Percentiles rank a stretch among this genome's conserved stretches.
Evolutionary conservation across 768 basidiomycete species (phyloP).

Genomic region (Naganishia vaughanmartiniae): DNA sequence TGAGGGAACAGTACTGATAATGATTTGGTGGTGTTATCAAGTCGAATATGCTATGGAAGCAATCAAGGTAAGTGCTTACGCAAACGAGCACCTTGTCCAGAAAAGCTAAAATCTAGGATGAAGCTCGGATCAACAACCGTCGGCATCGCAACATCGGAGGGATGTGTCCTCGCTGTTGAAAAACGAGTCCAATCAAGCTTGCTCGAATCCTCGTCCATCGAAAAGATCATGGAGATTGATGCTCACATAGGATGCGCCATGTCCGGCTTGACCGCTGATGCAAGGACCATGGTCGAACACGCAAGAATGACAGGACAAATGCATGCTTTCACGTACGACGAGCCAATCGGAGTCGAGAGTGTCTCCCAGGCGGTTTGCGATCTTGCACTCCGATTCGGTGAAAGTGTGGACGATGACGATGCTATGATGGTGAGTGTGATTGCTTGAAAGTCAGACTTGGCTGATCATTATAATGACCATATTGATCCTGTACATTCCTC

Average conservation of each 20-base stretch:
- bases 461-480: not conserved
- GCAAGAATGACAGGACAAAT: conserved; percentile 81
- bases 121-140: conserved; percentile 98
- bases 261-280: conserved; percentile 92
- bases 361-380: conserved; percentile 98
- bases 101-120: conserved; percentile 18
- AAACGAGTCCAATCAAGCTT: conserved; percentile 97
- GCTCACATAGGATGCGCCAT: conserved; percentile 93
- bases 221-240: conserved; percentile 99
- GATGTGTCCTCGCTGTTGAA: conserved; percentile 91
- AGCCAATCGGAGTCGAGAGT: conserved; percentile 94
- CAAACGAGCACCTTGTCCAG: conserved; percentile 57
- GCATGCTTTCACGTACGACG: conserved; percentile 94
- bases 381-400: conserved; percentile 91
- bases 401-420: conserved; percentile 98
- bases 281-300: conserved; percentile 99
- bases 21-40: conserved; percentile 46
- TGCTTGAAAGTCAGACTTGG: not conserved
- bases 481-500: not conserved
- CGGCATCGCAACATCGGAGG: conserved; percentile 84
- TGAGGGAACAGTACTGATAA: not conserved
- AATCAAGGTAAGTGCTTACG: conserved; percentile 58
- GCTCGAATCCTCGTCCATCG: conserved; percentile 90
- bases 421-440: conserved; percentile 76
- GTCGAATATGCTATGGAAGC: conserved; percentile 99